Evolutionary conservation across 2,329 filamentous ascomycete species (phyloP).

Genomic region (Rutstroemia sp.): DNA sequence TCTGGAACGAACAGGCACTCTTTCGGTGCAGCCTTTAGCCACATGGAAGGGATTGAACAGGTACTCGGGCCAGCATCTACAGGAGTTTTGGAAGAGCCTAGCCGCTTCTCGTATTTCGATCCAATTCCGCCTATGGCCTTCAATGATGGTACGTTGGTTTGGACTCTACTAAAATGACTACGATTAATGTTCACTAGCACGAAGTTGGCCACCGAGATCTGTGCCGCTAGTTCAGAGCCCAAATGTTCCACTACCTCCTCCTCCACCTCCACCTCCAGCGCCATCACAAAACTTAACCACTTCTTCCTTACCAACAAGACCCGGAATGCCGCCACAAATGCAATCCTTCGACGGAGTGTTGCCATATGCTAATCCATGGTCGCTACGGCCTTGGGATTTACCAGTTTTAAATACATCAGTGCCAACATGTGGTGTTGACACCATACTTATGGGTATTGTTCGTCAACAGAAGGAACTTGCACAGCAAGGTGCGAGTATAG

Average conservation of each 20-base stretch:
- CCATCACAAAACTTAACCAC: background rate
- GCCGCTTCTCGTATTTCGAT: constrained; percentile 1
- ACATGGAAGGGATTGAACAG: background rate
- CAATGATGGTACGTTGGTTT: constrained; percentile 1
- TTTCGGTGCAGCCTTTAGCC: background rate
- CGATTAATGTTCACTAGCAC: background rate
- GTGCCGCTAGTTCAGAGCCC: background rate
- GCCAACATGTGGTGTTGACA: constrained; percentile 30
- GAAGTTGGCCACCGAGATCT: constrained; percentile 4
- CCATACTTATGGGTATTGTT: constrained; percentile 31
- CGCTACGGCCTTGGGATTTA: constrained; percentile 26
- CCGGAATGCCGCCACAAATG: background rate
- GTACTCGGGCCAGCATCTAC: background rate
- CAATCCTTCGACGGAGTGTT: background rate
- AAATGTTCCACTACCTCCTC: background rate
- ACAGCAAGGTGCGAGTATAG: constrained; percentile 22
- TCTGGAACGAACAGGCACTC: background rate
- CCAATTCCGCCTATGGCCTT: background rate
- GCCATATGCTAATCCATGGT: background rate
- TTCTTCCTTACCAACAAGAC: background rate
- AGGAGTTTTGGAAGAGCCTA: background rate
- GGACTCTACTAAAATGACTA: background rate
- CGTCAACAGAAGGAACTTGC: constrained; percentile 31
- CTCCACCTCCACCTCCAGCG: background rate
- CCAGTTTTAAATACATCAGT: constrained; percentile 27